Evolutionary conservation across 2,329 filamentous ascomycete species (phyloP).

Genomic region (Colletotrichum shisoi): DNA sequence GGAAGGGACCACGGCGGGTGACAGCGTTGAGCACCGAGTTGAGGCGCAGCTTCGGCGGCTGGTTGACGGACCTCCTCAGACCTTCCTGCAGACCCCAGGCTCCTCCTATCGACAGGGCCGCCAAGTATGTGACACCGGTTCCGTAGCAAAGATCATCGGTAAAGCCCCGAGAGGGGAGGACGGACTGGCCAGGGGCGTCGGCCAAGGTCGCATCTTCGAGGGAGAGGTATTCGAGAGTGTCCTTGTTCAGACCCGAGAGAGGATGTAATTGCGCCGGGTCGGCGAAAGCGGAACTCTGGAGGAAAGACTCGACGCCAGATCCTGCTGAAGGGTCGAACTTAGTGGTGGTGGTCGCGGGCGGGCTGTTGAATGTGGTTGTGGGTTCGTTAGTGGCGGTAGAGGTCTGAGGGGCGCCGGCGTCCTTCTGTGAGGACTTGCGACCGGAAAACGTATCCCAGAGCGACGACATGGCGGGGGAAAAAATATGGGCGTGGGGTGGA

Average conservation of each 20-base stretch:
- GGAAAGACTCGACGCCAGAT: conserved; percentile 86
- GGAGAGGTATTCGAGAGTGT: conserved; percentile 91
- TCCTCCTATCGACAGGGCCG: conserved; percentile 85
- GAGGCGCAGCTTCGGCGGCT: conserved; percentile 87
- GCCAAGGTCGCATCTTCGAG: conserved; percentile 92
- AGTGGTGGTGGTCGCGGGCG: conserved; percentile 54
- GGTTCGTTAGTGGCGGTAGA: conserved; percentile 54
- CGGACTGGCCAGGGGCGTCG: conserved; percentile 84
- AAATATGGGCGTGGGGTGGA: conserved; percentile 27
- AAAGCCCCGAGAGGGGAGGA: conserved; percentile 93
- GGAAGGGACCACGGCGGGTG: conserved; percentile 88
- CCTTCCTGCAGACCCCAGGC: conserved; percentile 94
- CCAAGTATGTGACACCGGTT: conserved; percentile 90
- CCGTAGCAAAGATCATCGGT: conserved; percentile 98
- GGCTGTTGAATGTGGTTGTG: conserved; percentile 58
- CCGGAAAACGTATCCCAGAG: conserved; percentile 70
- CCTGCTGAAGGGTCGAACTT: conserved; percentile 76
- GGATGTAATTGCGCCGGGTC: conserved; percentile 92
- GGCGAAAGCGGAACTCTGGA: conserved; percentile 77
- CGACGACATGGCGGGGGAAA: conserved; percentile 58
- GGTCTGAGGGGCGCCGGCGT: conserved; percentile 42
- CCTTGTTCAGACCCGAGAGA: conserved; percentile 89
- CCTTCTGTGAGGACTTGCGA: conserved; percentile 58
- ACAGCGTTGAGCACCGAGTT: conserved; percentile 96
- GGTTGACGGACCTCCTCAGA: conserved; percentile 75